A percentile compares a stretch with the other conserved stretches of the same genome.
Evolutionary conservation across 2,329 filamentous ascomycete species (phyloP).

Genomic region (Cercospora beticola): DNA sequence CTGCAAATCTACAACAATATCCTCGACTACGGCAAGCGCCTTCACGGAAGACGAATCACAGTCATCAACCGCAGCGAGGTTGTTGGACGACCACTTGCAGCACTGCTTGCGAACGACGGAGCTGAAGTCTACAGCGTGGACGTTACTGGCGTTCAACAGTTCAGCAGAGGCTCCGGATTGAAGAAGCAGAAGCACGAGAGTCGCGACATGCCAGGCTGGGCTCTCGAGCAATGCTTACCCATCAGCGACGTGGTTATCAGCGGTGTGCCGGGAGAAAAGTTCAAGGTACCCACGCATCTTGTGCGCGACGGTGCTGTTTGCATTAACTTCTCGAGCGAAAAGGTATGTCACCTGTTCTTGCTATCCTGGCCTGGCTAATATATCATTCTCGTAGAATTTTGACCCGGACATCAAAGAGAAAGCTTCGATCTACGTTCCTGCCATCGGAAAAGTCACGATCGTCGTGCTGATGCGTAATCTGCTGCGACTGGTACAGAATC

Average conservation of each 20-base stretch:
- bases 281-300: conserved; percentile 82
- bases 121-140: conserved; percentile 95
- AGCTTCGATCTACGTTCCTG: conserved; percentile 94
- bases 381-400: conserved; percentile 64
- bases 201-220: conserved; percentile 76
- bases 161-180: conserved; percentile 84
- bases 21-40: conserved; percentile 83
- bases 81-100: conserved; percentile 87
- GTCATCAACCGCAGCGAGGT: conserved; percentile 97
- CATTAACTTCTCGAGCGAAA: conserved; percentile 95
- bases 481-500: conserved; percentile 53
- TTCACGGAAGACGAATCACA: conserved; percentile 91
- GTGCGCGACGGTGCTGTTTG: conserved; percentile 92
- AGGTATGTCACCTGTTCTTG: conserved; percentile 48
- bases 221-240: conserved; percentile 75
- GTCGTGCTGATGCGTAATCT: conserved; percentile 86
- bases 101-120: conserved; percentile 91
- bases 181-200: conserved; percentile 84
- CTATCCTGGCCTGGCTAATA: conserved; percentile 7
- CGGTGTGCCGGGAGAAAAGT: conserved; percentile 82
- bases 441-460: conserved; percentile 97
- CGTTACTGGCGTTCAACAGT: conserved; percentile 85
- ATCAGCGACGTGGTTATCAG: conserved; percentile 93
- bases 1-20: conserved; percentile 96
- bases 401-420: conserved; percentile 87